Conservation (phyloP, 2,329 filamentous ascomycete genomes). For the Epicoccum nigrum region DNA sequence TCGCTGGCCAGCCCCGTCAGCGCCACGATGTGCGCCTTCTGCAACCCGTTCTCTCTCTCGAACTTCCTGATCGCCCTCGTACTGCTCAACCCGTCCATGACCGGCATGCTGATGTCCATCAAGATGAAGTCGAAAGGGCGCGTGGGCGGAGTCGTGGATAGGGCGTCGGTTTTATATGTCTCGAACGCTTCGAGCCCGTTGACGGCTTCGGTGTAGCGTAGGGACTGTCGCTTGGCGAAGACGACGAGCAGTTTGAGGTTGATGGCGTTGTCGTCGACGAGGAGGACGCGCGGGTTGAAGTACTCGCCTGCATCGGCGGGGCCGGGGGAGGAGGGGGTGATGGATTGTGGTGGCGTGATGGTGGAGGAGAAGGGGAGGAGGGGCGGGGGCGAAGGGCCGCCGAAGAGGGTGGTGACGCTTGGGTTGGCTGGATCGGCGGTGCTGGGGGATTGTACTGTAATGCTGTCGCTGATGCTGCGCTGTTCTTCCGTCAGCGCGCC, state of each 20-base stretch:
- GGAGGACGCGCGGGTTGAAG: constrained; percentile 39
- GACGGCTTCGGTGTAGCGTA: constrained; percentile 35
- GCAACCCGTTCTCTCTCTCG: constrained; percentile 31
- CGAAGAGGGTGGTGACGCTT: too few relatives aligned
- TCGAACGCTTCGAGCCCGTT: constrained; percentile 44
- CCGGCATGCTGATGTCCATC: constrained; percentile 46
- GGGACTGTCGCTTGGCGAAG: constrained; percentile 46
- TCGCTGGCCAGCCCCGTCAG: constrained; percentile 47
- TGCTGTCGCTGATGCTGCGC: constrained; percentile 33
- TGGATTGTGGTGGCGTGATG: constrained; percentile 13
- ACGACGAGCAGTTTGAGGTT: constrained; percentile 49
- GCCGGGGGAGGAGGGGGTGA: constrained; percentile 25
- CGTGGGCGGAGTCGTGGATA: constrained; percentile 18
- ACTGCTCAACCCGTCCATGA: constrained; percentile 49
- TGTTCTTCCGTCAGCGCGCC: constrained; percentile 19
- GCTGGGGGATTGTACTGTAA: constrained; percentile 1
- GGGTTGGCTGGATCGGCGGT: too few relatives aligned
- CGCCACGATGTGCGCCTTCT: constrained; percentile 40
- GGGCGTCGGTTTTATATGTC: constrained; percentile 29
- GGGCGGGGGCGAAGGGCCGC: constrained; percentile 20
- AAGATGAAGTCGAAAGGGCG: constrained; percentile 41
- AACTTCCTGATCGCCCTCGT: constrained; percentile 38
- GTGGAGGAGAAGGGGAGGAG: constrained; percentile 23
- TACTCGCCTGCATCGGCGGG: constrained; percentile 28
- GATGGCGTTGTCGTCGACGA: constrained; percentile 45